A percentile compares a stretch with the other conserved stretches of the same genome.
Conservation (phyloP, 129 eudicot species). For the Flaveria brownii region DNA sequence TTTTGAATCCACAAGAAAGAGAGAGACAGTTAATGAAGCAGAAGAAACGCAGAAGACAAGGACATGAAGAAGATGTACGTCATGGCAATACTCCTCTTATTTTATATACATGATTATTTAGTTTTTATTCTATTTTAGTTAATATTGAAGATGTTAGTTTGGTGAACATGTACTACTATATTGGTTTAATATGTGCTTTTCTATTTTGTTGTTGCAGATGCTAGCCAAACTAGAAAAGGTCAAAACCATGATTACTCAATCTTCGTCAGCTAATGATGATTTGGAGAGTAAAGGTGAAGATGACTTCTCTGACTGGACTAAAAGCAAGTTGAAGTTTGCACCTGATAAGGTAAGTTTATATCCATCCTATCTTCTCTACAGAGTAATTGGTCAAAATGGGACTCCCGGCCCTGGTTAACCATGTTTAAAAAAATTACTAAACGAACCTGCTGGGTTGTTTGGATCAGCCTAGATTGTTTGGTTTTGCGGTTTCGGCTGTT, state of each 20-base stretch:
- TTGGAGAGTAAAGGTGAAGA: conserved; percentile 45
- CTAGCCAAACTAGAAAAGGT: conserved; percentile 76
- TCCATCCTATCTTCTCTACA: neutral
- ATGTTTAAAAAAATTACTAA: neutral
- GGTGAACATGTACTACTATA: neutral
- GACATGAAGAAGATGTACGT: conserved; percentile 91
- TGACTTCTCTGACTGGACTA: conserved; percentile 70
- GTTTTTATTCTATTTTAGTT: neutral
- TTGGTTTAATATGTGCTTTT: conserved; percentile 1
- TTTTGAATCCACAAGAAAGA: conserved; percentile 70
- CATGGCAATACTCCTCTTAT: conserved; percentile 3
- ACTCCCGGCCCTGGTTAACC: no score
- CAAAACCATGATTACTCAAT: conserved; percentile 41
- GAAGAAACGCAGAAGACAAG: conserved; percentile 87
- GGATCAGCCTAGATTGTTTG: neutral
- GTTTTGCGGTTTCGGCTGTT: neutral
- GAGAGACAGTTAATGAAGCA: conserved; percentile 79
- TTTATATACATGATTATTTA: neutral
- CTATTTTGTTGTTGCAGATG: conserved; percentile 37
- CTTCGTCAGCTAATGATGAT: conserved; percentile 41
- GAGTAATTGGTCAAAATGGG: no score
- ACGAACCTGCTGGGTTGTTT: neutral
- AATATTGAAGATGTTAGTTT: neutral
- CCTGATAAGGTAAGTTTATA: conserved; percentile 59
- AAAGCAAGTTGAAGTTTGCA: conserved; percentile 58